Conservation (phyloP, 768 basidiomycete species). For the Exsudoporus frostii region DNA sequence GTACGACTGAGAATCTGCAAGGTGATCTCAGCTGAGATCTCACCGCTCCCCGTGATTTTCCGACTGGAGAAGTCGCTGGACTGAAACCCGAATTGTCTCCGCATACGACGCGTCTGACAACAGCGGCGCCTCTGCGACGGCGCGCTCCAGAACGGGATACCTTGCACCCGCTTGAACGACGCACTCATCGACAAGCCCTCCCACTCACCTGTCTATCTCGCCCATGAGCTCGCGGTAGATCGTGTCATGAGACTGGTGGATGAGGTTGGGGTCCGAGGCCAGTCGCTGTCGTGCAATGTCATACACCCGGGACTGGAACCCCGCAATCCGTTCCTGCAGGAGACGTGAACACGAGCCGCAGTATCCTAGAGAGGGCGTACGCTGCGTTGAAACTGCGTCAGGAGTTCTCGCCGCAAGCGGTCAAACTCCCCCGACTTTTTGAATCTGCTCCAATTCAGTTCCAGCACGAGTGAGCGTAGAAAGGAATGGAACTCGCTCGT, state of each 20-base stretch:
- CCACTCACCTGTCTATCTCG: constrained; percentile 62
- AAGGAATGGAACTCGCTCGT: constrained; percentile 46
- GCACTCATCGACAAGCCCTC: too few relatives aligned
- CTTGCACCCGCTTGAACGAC: constrained; percentile 33
- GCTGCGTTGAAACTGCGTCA: constrained; percentile 58
- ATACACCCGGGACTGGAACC: constrained; percentile 56
- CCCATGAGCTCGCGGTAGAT: constrained; percentile 65
- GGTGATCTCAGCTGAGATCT: neutral
- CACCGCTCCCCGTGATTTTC: neutral
- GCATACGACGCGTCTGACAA: constrained; percentile 49
- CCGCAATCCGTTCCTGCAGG: constrained; percentile 45
- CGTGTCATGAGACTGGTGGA: constrained; percentile 48
- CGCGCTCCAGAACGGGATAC: constrained; percentile 65
- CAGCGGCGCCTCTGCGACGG: constrained; percentile 47
- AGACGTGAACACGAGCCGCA: neutral
- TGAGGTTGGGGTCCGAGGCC: constrained; percentile 49
- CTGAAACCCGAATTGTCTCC: constrained; percentile 39
- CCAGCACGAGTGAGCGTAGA: neutral
- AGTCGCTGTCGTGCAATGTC: constrained; percentile 60
- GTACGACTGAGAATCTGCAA: neutral
- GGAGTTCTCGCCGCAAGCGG: constrained; percentile 60
- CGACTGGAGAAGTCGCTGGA: constrained; percentile 43
- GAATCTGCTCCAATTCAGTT: constrained; percentile 46
- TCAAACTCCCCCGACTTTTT: constrained; percentile 81
- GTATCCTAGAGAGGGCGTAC: constrained; percentile 37